A percentile compares a stretch with the other conserved stretches of the same genome.
Conservation (phyloP, 768 basidiomycete genomes). For the Boletus pseudo-olivaceus region DNA sequence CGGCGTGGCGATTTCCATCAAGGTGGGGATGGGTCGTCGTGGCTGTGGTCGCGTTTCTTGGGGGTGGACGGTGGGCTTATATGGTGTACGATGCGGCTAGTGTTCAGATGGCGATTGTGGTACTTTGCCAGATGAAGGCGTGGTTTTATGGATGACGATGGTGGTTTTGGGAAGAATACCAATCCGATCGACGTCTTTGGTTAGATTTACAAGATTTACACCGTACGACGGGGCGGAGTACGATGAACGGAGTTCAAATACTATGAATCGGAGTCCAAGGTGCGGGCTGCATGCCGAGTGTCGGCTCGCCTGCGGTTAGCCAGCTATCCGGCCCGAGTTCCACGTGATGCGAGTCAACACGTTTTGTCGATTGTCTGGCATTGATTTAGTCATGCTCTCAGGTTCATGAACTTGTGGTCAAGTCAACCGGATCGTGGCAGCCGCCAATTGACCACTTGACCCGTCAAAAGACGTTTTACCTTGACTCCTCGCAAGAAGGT, state of each 20-base stretch:
- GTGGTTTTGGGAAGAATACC: too few species aligned
- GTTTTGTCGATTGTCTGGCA: too few species aligned
- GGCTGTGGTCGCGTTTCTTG: slow-evolving; percentile 53
- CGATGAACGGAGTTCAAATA: too few species aligned
- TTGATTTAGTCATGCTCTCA: not conserved
- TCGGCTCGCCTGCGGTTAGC: too few species aligned
- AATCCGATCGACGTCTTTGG: too few species aligned
- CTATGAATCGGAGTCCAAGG: too few species aligned
- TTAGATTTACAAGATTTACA: too few species aligned
- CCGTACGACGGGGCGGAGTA: too few species aligned
- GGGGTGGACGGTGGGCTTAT: slow-evolving; percentile 66
- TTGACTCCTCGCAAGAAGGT: slow-evolving; percentile 10
- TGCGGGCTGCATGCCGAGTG: too few species aligned
- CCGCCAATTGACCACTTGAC: not conserved
- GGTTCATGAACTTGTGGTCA: not conserved
- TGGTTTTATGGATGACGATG: slow-evolving; percentile 5
- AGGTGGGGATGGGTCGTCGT: slow-evolving; percentile 54
- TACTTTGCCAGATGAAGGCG: slow-evolving; percentile 1
- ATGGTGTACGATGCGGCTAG: slow-evolving; percentile 61
- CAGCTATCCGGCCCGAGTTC: not conserved
- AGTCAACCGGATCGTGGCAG: not conserved
- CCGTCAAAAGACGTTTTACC: not conserved
- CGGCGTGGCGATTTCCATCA: slow-evolving; percentile 22
- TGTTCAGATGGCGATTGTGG: slow-evolving; percentile 24
- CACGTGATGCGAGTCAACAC: slow-evolving; percentile 2